These are phyloP conservation scores for Trichomonas vaginalis DNA, from an alignment of 208 protist genomes.

Conservation along the genomic window DNA sequence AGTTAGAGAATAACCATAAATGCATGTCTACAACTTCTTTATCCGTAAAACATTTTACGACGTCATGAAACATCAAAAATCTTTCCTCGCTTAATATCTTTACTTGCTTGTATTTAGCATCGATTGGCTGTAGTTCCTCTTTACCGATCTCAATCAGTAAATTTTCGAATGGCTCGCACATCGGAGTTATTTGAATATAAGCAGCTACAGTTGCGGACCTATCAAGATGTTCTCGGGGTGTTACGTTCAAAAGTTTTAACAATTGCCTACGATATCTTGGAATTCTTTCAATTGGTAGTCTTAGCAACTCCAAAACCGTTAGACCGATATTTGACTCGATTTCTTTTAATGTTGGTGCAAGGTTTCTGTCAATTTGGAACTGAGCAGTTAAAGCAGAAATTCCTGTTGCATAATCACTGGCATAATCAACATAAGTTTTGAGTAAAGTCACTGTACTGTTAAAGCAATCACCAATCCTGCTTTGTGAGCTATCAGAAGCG, in stretches of 20 bases:
- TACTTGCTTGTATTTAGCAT: not conserved
- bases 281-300: not conserved
- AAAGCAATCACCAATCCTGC: not conserved
- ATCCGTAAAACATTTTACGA: not conserved
- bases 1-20: no score
- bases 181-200: not conserved
- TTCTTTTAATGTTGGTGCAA: not conserved
- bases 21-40: no score
- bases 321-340: not conserved
- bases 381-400: not conserved
- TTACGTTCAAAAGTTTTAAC: not conserved
- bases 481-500: not conserved
- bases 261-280: not conserved
- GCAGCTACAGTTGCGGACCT: not conserved
- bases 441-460: not conserved
- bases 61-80: not conserved
- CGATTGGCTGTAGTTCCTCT: not conserved
- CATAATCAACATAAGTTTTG: not conserved
- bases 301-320: not conserved
- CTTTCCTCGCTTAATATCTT: not conserved
- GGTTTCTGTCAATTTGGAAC: not conserved
- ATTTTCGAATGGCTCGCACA: not conserved
- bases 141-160: not conserved
- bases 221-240: not conserved
- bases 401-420: not conserved